Evolutionary conservation across 1,139 yeast genomes (phyloP), one percentile per base, ranked within the genome.

Genomic region (Ashbya aceris): DNA sequence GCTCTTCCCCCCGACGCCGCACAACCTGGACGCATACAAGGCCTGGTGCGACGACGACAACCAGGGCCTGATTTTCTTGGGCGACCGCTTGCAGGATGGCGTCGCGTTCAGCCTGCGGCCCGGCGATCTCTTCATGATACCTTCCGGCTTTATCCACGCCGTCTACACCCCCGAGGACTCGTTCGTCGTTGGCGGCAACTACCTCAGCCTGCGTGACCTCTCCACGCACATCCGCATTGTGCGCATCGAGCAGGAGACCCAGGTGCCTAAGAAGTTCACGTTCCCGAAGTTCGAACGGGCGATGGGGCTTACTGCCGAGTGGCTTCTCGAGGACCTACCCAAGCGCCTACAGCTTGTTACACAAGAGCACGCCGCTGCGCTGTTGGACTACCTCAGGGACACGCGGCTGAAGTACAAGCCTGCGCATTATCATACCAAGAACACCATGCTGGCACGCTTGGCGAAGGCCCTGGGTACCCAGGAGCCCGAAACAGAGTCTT

Each of bases 131-230:
- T 71, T 87, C 61, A 69, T 86, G 11, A 81, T 87, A 11, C 96
- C 96, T 2, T 78, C 94, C 40, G 96, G 96, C 0, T 87, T 95
- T 94, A 86, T 87, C 40, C 96, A 87, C 61, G 81, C 93, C 0
- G 96, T 87, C 0, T 77, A 78, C 54, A 86, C 96, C 0, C 93
- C 95, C 0, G 66, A 67, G 13, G 95, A 87, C 55, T 77, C 94
- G 0, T 65, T 86, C 2, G 87, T 87, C 2, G 76, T 87, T 43
- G 96, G 96, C 1, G 96, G 96, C 0, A 87, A 87, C 58, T 87
- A 79, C 57, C 64, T 87, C 28, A 84, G 94, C 0, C 58, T 77
- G 36, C 65, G 76, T 45, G 80, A 82, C 53, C 63, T 85, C 52
- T 64, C 66, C 9, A 77, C 71, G 49, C 95, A 87, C 55, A 60